phyloP scores from a whole-genome alignment of 2,329 filamentous ascomycete genomes.

The Epichloe elymi region DNA sequence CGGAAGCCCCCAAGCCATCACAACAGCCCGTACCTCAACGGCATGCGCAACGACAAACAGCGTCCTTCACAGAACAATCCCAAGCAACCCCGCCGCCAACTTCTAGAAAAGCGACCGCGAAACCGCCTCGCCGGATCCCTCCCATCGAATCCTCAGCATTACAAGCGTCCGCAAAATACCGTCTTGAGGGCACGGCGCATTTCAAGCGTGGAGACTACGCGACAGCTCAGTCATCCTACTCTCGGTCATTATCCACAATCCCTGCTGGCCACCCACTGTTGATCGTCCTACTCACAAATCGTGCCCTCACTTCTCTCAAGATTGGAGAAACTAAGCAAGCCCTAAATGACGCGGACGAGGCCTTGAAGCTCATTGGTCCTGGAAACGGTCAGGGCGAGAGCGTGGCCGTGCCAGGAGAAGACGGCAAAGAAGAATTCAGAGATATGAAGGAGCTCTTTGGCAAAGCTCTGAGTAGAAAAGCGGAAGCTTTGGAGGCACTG shows the following conservation, averaged over 20 bases:
- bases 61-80: conserved; percentile 18
- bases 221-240: conserved; percentile 71
- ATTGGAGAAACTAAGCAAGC: conserved; percentile 84
- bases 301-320: conserved; percentile 79
- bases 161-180: conserved; percentile 62
- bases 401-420: conserved; percentile 52
- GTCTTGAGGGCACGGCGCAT: conserved; percentile 69
- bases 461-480: conserved; percentile 87
- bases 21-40: conserved; percentile 24
- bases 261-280: conserved; percentile 69
- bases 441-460: conserved; percentile 90
- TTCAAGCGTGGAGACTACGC: conserved; percentile 94
- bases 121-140: conserved; percentile 48
- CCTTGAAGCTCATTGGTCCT: conserved; percentile 66
- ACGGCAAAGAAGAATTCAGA: conserved; percentile 49
- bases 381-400: conserved; percentile 67
- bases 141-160: conserved; percentile 55
- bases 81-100: conserved; percentile 18
- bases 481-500: conserved; percentile 88
- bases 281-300: conserved; percentile 85
- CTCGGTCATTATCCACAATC: conserved; percentile 59
- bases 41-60: conserved; percentile 19
- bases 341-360: conserved; percentile 70
- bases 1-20: conserved; percentile 22
- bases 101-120: conserved; percentile 28